Evolutionary conservation across 192 early-diverging fungal genomes (phyloP), one percentile per base, ranked within the genome.

Genomic region (Coemansia sp.): DNA sequence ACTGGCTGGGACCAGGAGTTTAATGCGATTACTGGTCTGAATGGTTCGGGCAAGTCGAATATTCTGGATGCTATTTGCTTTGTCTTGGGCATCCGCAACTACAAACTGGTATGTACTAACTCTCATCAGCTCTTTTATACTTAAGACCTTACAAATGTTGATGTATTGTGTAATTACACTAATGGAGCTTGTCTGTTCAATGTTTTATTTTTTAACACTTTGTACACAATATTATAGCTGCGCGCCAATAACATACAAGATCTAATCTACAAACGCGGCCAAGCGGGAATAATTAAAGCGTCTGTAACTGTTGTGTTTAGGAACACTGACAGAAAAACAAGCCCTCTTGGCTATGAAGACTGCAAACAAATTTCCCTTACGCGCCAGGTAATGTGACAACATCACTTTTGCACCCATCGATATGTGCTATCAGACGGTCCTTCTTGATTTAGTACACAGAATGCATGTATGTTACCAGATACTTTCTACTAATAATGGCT

Each of bases 31-130:
- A 99, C 97, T 8, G 97, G 97, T 16, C 85, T 99, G 19, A 99
- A 99, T 76, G 97, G 97, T 11, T 94, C 93, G 3, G 97, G 97
- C 41, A 99, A 99, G 70, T 98, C 95, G 21, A 99, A 99, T 82
- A 93, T 99, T 68, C 84, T 99, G 19, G 98, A 99, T 74, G 91
- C 98, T 39, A 98, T 99, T 65, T 99, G 98, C 72, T 99, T 99
- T 79, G 96, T 98, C 6, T 82, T 99, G 42, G 98, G 98, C 6
- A 97, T 99, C 61, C 92, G 92, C 62, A 94, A 94, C 62, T 87
- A 96, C 58, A 90, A 90, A 39, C 90, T 94, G 81, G 94, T 98
- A 85, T 66, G 74, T 63, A 52, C 12, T 5, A 12, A 16, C 19
- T 39, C 3, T 41, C 13, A 54, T 6, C 8, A 32, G 15, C 21